These are phyloP conservation scores for Cladosporium velox DNA, from an alignment of 2,329 filamentous ascomycete genomes.

Conservation along the genomic window DNA sequence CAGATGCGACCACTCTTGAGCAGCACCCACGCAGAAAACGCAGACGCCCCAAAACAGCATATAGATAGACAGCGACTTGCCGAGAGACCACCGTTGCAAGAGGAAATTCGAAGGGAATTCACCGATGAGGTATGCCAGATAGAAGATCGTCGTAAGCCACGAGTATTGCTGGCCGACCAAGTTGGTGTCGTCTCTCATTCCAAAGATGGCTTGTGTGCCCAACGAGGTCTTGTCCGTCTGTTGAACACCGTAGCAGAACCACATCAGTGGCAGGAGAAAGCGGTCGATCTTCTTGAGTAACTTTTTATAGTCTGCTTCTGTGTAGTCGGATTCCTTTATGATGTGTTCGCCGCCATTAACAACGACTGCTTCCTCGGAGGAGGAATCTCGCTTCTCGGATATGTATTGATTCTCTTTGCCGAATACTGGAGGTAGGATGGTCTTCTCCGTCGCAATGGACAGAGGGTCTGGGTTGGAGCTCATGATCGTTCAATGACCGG, in stretches of 20 bases:
- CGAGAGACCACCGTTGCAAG: slow-evolving; percentile 40
- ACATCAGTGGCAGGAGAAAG: slow-evolving; percentile 53
- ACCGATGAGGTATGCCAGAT: slow-evolving; percentile 44
- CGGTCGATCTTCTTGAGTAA: slow-evolving; percentile 45
- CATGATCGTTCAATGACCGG: neutral
- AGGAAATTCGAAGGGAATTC: slow-evolving; percentile 42
- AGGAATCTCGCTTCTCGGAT: slow-evolving; percentile 13
- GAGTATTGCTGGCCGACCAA: slow-evolving; percentile 43
- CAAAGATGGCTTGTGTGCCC: slow-evolving; percentile 49
- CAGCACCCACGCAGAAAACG: slow-evolving; percentile 35
- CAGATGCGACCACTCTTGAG: slow-evolving; percentile 38
- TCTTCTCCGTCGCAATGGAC: slow-evolving; percentile 16
- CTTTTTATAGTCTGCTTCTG: slow-evolving; percentile 32
- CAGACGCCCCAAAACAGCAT: slow-evolving; percentile 39
- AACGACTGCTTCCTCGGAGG: slow-evolving; percentile 12
- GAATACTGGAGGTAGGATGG: slow-evolving; percentile 10
- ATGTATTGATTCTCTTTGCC: slow-evolving; percentile 14
- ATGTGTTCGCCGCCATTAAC: slow-evolving; percentile 25
- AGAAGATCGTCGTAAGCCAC: slow-evolving; percentile 48
- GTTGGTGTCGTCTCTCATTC: slow-evolving; percentile 50
- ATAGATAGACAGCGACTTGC: slow-evolving; percentile 39
- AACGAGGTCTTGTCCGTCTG: slow-evolving; percentile 50
- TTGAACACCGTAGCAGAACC: slow-evolving; percentile 53
- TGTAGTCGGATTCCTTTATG: slow-evolving; percentile 32
- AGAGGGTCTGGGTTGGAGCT: slow-evolving; percentile 13